Evolutionary conservation across 805 yeast species (phyloP).

Genomic region (Myxozyma geophila): DNA sequence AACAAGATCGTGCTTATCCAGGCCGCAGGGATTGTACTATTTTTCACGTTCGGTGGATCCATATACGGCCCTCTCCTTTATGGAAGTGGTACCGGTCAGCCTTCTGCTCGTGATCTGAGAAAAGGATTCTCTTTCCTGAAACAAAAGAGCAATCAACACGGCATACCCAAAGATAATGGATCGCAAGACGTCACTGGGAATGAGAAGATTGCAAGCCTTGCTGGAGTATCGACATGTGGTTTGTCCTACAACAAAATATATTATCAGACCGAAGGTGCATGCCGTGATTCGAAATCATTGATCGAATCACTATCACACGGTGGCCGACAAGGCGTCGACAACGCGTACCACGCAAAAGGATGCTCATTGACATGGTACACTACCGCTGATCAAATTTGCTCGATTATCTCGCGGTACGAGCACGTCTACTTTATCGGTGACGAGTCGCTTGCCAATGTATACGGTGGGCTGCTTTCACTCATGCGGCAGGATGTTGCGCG

Average conservation of each 20-base stretch:
- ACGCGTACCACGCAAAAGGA: slow-evolving; percentile 24
- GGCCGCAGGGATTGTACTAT: not conserved
- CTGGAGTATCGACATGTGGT: slow-evolving; percentile 7
- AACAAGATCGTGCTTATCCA: not conserved
- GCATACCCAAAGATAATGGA: too few relatives aligned
- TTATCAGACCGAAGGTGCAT: slow-evolving; percentile 1
- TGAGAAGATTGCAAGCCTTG: not conserved
- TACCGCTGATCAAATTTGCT: slow-evolving; percentile 17
- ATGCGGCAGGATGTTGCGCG: slow-evolving; percentile 21
- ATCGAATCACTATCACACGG: slow-evolving; percentile 25
- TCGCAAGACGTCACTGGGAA: too few relatives aligned
- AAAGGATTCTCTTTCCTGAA: too few relatives aligned
- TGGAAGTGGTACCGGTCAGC: not conserved
- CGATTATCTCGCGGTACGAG: slow-evolving; percentile 17
- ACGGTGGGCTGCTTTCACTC: slow-evolving; percentile 18
- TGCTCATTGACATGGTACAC: slow-evolving; percentile 30
- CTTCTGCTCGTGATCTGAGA: too few relatives aligned
- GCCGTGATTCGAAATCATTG: slow-evolving; percentile 9
- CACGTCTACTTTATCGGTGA: slow-evolving; percentile 29
- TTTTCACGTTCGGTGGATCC: too few relatives aligned
- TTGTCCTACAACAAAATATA: slow-evolving; percentile 9
- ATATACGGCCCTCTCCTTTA: not conserved
- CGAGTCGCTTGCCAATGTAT: slow-evolving; percentile 19
- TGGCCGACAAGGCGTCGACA: slow-evolving; percentile 32
- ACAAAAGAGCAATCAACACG: too few relatives aligned